Evolutionary conservation across 1,139 yeast species (phyloP), one percentile per base, ranked within the genome.

Genomic region (Yamadazyma friedrichii): DNA sequence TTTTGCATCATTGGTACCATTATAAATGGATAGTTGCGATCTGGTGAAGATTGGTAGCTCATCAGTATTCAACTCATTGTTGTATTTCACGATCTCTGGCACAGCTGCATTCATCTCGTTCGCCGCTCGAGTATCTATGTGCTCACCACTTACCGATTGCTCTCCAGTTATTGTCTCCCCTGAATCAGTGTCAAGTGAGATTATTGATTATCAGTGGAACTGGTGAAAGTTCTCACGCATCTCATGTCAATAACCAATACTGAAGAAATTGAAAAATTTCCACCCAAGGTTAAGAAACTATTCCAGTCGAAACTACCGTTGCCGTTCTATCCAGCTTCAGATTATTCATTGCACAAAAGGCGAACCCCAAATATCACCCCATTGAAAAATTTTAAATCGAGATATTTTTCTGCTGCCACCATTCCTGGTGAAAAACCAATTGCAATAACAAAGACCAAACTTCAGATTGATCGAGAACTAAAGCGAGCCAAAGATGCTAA

Each of bases 221-320:
- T 13, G 11, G 10, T 25, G 28, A 28, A 28, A 28, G 31, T 28
- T 12, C 31, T 12, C 15, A 28, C 31, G 31, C 24, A 20, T 20
- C 24, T 20, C 24, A 20, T 20, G 24, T 20, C 24, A 20, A 20
- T 20, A 5, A 20, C 24, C 24, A 20, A 20, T 20, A 31, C 28
- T 17, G 61, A 56, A 35, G 54, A 61, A 24, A 52, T 60, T 29
- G 72, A 68, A 38, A 80, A 78, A 56, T 81, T 82, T 48, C 91
- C 95, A 1, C 67, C 77, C 1, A 78, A 76, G 49, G 78, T 86
- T 36, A 78, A 82, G 40, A 72, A 74, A 54, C 74, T 88, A 35
- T 88, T 88, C 56, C 74, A 74, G 24, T 86, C 94, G 4, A 70
- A 79, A 40, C 82, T 85, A 4, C 94, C 95, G n/a, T 59, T 82